A percentile compares a stretch with the other conserved stretches of the same genome.
These are phyloP conservation scores for Cladosporium sp. DNA, from an alignment of 2,329 filamentous ascomycete genomes.

Conservation along the genomic window DNA sequence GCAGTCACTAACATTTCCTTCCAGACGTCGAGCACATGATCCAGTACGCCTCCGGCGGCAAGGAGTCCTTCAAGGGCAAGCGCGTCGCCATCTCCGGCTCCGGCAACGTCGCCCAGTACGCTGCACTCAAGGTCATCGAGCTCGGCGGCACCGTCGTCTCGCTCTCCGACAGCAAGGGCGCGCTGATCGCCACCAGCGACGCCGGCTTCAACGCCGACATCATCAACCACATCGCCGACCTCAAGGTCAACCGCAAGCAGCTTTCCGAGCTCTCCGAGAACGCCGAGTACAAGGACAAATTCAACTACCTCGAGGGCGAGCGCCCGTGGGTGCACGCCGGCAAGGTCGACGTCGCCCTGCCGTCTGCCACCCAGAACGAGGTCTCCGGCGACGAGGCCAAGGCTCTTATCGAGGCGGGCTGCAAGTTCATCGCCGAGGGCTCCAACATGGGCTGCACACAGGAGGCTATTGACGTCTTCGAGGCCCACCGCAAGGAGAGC, in stretches of 20 bases:
- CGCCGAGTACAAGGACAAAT: constrained; percentile 60
- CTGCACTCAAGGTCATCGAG: constrained; percentile 93
- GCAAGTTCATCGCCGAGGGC: constrained; percentile 88
- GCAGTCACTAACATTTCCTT: constrained; percentile 19
- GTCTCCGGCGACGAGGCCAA: constrained; percentile 88
- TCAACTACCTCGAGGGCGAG: constrained; percentile 83
- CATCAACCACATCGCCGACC: constrained; percentile 72
- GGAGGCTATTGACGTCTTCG: constrained; percentile 90
- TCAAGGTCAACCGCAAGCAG: constrained; percentile 85
- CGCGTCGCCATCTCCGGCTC: constrained; percentile 93
- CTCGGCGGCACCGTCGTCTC: constrained; percentile 91
- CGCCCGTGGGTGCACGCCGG: constrained; percentile 91
- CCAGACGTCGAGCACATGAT: constrained; percentile 90
- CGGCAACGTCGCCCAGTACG: constrained; percentile 97
- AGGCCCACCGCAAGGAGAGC: constrained; percentile 68
- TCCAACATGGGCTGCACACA: constrained; percentile 99
- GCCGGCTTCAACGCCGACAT: constrained; percentile 76
- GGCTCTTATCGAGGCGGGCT: constrained; percentile 73
- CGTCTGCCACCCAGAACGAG: constrained; percentile 96
- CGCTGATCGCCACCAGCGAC: constrained; percentile 72
- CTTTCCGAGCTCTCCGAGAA: constrained; percentile 69
- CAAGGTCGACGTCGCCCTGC: constrained; percentile 86
- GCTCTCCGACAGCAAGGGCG: constrained; percentile 87
- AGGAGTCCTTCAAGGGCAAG: constrained; percentile 86
- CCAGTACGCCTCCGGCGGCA: constrained; percentile 73